Percentiles rank a stretch among this genome's conserved stretches.
Evolutionary conservation across 2,329 filamentous ascomycete genomes (phyloP).

Genomic region (Aspergillus eucalypticola): DNA sequence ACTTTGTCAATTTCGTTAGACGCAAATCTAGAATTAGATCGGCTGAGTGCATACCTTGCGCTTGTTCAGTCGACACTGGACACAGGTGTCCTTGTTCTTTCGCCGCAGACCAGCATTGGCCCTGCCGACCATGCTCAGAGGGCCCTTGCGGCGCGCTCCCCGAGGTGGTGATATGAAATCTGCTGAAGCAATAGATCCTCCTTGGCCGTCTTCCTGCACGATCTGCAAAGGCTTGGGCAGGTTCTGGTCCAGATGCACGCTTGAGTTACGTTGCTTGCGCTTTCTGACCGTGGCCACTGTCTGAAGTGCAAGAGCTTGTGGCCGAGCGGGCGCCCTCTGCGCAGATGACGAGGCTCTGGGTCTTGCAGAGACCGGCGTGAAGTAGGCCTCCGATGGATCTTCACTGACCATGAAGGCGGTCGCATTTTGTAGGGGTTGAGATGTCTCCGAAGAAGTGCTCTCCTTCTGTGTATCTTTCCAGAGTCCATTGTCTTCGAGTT

Average conservation of each 20-base stretch:
- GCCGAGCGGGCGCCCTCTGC: conserved; percentile 28
- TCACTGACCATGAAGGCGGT: conserved; percentile 41
- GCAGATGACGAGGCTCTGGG: conserved; percentile 26
- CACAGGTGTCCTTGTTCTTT: conserved; percentile 48
- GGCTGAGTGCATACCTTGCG: conserved; percentile 38
- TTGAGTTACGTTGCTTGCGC: conserved; percentile 36
- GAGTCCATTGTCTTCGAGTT: conserved; percentile 32
- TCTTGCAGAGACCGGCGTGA: conserved; percentile 26
- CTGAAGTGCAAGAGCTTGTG: conserved; percentile 35
- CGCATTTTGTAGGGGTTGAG: conserved; percentile 29
- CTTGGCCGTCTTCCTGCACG: conserved; percentile 46
- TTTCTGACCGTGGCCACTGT: conserved; percentile 35
- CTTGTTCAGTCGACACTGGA: conserved; percentile 47
- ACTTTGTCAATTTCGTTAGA: conserved; percentile 28
- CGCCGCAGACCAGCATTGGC: conserved; percentile 45
- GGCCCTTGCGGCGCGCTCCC: conserved; percentile 46
- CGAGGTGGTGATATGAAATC: conserved; percentile 45
- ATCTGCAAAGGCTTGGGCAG: conserved; percentile 41
- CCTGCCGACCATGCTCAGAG: conserved; percentile 40
- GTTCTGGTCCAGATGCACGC: conserved; percentile 31
- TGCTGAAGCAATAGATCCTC: conserved; percentile 43
- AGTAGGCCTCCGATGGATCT: conserved; percentile 31
- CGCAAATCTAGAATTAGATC: not conserved
- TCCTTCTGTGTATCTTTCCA: conserved; percentile 34
- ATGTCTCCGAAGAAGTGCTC: conserved; percentile 25